Evolutionary conservation across 2,329 filamentous ascomycete species (phyloP).

Genomic region (Curvularia lunata): DNA sequence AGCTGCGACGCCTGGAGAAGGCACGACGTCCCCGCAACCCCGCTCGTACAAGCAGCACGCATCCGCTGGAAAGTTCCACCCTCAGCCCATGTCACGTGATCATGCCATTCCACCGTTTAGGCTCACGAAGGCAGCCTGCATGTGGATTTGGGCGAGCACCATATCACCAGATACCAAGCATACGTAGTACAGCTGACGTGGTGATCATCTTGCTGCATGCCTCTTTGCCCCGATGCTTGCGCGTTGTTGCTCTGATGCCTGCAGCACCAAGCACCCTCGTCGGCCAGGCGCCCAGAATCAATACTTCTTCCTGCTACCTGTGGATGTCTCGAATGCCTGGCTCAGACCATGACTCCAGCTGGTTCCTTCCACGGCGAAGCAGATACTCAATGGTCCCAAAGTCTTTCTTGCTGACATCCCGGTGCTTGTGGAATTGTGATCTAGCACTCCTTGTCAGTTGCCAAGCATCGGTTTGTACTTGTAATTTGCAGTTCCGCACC

Average conservation of each 20-base stretch:
- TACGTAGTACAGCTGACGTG: not conserved
- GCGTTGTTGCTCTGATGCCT: conserved; percentile 10
- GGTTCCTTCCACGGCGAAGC: conserved; percentile 78
- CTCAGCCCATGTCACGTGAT: conserved; percentile 24
- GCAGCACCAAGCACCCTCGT: not conserved
- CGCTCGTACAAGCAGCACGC: conserved; percentile 4
- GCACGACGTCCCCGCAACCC: not conserved
- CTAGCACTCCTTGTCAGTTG: conserved; percentile 52
- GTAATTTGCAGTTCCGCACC: conserved; percentile 51
- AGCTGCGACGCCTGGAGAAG: conserved; percentile 4
- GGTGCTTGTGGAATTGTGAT: conserved; percentile 76
- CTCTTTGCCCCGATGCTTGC: not conserved
- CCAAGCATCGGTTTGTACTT: not conserved
- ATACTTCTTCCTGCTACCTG: conserved; percentile 10
- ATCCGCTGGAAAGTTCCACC: conserved; percentile 15
- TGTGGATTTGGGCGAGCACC: not conserved
- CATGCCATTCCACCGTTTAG: not conserved
- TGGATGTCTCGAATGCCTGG: conserved; percentile 74
- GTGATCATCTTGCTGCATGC: conserved; percentile 1
- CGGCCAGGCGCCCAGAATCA: not conserved
- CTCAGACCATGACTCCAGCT: conserved; percentile 81
- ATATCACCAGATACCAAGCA: conserved; percentile 3
- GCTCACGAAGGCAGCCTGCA: not conserved
- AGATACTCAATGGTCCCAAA: conserved; percentile 86
- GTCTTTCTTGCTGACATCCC: conserved; percentile 77